Evolutionary conservation across 768 basidiomycete genomes (phyloP).

Genomic region (Suillus spraguei): DNA sequence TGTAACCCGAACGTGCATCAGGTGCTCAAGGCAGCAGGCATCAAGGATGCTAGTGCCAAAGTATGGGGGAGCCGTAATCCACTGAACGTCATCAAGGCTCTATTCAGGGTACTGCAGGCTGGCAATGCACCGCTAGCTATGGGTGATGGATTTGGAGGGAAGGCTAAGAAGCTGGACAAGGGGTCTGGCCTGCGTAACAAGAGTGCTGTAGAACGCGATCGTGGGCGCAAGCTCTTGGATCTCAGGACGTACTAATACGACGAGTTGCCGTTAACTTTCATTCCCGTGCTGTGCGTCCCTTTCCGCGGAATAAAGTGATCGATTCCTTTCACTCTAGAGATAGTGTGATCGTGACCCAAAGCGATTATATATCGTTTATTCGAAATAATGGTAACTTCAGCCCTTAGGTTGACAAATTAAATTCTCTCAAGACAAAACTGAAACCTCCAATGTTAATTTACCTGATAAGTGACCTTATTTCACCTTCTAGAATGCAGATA

Average conservation of each 20-base stretch:
- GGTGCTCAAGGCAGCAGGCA: slow-evolving; percentile 90
- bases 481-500: background rate
- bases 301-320: slow-evolving; percentile 16
- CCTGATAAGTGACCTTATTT: background rate
- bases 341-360: background rate
- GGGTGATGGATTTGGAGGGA: slow-evolving; percentile 82
- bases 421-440: slow-evolving; percentile 3
- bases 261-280: slow-evolving; percentile 9
- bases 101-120: slow-evolving; percentile 80
- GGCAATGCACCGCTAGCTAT: slow-evolving; percentile 80
- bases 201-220: slow-evolving; percentile 75
- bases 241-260: slow-evolving; percentile 48
- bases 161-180: slow-evolving; percentile 69
- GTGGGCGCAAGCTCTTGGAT: slow-evolving; percentile 78
- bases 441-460: background rate
- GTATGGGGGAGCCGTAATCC: slow-evolving; percentile 92
- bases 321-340: background rate
- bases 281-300: background rate
- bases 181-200: slow-evolving; percentile 72
- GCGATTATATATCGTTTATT: background rate
- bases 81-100: slow-evolving; percentile 79
- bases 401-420: background rate
- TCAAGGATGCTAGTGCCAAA: slow-evolving; percentile 94
- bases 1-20: slow-evolving; percentile 90
- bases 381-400: background rate